Percentiles rank a stretch among this genome's conserved stretches.
Evolutionary conservation across 495 filamentous ascomycete species (phyloP).

Genomic region (Aspergillus mulundensis): DNA sequence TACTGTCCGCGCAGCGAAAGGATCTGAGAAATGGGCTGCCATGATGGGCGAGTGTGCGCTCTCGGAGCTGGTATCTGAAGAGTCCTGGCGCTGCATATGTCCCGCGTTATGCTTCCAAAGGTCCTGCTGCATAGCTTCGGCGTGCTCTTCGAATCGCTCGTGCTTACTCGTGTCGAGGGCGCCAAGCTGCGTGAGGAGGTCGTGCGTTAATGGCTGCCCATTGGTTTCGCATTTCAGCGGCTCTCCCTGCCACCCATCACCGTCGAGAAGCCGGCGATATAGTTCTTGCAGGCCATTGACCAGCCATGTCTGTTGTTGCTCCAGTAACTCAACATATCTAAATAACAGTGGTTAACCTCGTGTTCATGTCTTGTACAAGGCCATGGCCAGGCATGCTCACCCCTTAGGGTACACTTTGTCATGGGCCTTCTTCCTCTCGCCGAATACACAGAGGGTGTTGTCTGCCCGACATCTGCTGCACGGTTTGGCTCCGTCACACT

Average conservation of each 20-base stretch:
- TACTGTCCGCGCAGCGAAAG: constrained; percentile 29
- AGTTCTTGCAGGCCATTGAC: constrained; percentile 59
- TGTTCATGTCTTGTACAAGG: background rate
- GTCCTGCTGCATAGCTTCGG: constrained; percentile 50
- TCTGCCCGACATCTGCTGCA: constrained; percentile 58
- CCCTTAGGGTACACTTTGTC: constrained; percentile 63
- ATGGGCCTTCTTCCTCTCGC: constrained; percentile 58
- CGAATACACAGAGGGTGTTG: constrained; percentile 59
- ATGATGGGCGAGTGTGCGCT: constrained; percentile 44
- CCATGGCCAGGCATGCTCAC: constrained; percentile 38
- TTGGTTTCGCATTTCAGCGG: constrained; percentile 47
- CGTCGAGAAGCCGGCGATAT: constrained; percentile 48
- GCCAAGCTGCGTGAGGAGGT: constrained; percentile 57
- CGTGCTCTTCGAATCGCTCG: constrained; percentile 58
- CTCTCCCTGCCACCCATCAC: constrained; percentile 54
- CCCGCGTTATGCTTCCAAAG: constrained; percentile 47
- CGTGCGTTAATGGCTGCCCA: constrained; percentile 63
- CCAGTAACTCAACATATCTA: constrained; percentile 70
- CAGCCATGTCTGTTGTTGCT: constrained; percentile 62
- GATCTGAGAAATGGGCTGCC: constrained; percentile 34
- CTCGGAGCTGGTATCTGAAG: constrained; percentile 50
- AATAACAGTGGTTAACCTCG: constrained; percentile 2
- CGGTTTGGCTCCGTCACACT: constrained; percentile 60
- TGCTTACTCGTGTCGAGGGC: constrained; percentile 48
- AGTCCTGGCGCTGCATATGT: constrained; percentile 50